Conservation (phyloP, 1,139 yeast species). For the Torulaspora globosa region DNA sequence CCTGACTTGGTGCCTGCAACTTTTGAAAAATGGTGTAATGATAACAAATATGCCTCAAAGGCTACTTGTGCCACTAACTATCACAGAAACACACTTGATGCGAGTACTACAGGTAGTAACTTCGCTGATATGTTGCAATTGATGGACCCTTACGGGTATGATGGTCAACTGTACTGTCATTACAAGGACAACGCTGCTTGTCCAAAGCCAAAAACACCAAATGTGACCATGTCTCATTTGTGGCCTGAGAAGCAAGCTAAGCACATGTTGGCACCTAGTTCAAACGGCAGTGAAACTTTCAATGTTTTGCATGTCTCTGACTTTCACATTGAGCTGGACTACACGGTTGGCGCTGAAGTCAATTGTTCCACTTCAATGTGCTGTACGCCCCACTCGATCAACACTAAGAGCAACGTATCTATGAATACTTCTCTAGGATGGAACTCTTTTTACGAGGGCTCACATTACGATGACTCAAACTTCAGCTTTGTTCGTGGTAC, state of each 20-base stretch:
- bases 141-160: constrained; percentile 48
- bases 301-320: constrained; percentile 66
- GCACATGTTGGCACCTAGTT: constrained; percentile 38
- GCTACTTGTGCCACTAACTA: constrained; percentile 36
- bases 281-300: constrained; percentile 43
- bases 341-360: constrained; percentile 55
- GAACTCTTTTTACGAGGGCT: constrained; percentile 38
- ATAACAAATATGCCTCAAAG: constrained; percentile 26
- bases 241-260: constrained; percentile 43
- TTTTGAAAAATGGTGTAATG: constrained; percentile 44
- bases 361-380: constrained; percentile 47
- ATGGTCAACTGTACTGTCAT: constrained; percentile 54
- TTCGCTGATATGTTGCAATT: constrained; percentile 45
- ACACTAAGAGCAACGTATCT: constrained; percentile 24
- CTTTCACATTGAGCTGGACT: constrained; percentile 58
- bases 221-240: constrained; percentile 40
- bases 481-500: constrained; percentile 41
- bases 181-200: constrained; percentile 45
- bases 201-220: constrained; percentile 44
- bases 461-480: constrained; percentile 40
- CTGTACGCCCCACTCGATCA: constrained; percentile 34
- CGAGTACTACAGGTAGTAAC: constrained; percentile 42
- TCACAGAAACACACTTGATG: constrained; percentile 38
- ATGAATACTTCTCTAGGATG: constrained; percentile 22
- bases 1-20: constrained; percentile 45